A percentile compares a stretch with the other conserved stretches of the same genome.
Conservation (phyloP, 495 filamentous ascomycete species). For the Rostrohypoxylon terebratum region DNA sequence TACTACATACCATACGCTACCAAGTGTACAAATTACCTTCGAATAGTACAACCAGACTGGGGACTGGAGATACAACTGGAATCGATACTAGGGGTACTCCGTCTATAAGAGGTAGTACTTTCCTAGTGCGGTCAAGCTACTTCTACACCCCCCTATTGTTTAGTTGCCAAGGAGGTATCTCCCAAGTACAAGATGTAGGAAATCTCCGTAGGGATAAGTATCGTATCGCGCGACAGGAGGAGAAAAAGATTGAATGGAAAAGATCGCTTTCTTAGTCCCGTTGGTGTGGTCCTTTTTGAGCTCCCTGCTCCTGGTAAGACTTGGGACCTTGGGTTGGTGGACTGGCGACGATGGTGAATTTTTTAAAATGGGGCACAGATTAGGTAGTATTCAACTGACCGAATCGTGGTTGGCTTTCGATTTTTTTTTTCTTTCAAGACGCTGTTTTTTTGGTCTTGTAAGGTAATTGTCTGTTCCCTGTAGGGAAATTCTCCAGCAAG, state of each 20-base stretch:
- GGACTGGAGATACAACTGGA: neutral
- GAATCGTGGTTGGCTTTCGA: slow-evolving; percentile 32
- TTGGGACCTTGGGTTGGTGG: slow-evolving; percentile 21
- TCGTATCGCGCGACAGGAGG: slow-evolving; percentile 7
- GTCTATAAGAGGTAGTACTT: slow-evolving; percentile 10
- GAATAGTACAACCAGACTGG: neutral
- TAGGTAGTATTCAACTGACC: slow-evolving; percentile 36
- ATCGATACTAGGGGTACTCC: slow-evolving; percentile 11
- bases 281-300: slow-evolving; percentile 33
- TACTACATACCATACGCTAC: neutral
- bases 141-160: neutral
- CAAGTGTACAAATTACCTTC: neutral
- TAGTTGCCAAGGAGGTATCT: slow-evolving; percentile 2
- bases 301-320: slow-evolving; percentile 9
- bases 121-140: neutral
- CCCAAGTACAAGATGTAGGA: neutral
- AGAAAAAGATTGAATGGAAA: neutral
- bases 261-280: slow-evolving; percentile 6
- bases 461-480: slow-evolving; percentile 30
- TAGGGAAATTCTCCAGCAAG: slow-evolving; percentile 30
- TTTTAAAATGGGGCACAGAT: slow-evolving; percentile 43
- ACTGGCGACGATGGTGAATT: slow-evolving; percentile 31
- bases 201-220: slow-evolving; percentile 4
- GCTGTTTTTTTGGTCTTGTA: slow-evolving; percentile 18
- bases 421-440: slow-evolving; percentile 23